Conservation (phyloP, 2,329 filamentous ascomycete species). For the Fusarium torulosum region DNA sequence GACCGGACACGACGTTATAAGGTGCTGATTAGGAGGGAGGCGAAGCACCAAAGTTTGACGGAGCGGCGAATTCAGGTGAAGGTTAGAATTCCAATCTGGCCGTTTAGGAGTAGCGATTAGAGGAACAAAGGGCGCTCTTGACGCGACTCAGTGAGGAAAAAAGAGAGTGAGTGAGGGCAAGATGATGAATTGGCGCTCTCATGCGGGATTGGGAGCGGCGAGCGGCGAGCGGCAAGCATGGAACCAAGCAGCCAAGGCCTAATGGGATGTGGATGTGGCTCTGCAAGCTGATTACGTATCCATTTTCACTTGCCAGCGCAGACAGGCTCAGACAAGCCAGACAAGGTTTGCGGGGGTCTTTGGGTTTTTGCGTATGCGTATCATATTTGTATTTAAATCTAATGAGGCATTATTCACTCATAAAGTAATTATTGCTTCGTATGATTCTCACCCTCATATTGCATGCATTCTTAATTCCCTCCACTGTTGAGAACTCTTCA, state of each 20-base stretch:
- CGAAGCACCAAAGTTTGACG: slow-evolving; percentile 13
- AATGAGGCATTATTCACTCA: background rate
- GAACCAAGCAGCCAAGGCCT: slow-evolving; percentile 27
- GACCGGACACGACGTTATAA: slow-evolving; percentile 33
- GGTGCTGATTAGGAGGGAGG: slow-evolving; percentile 20
- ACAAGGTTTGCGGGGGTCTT: slow-evolving; percentile 40
- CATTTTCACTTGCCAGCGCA: slow-evolving; percentile 39
- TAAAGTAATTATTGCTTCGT: background rate
- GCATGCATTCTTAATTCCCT: background rate
- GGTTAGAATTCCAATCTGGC: slow-evolving; percentile 1
- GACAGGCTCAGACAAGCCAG: slow-evolving; percentile 21
- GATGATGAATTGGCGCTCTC: slow-evolving; percentile 42
- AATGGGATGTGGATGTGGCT: slow-evolving; percentile 33
- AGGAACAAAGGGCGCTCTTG: slow-evolving; percentile 24
- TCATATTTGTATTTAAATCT: background rate
- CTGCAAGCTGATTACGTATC: slow-evolving; percentile 43
- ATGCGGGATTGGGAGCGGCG: slow-evolving; percentile 36
- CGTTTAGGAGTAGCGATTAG: slow-evolving; percentile 13
- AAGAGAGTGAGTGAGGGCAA: slow-evolving; percentile 32
- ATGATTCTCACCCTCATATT: background rate
- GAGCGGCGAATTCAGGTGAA: slow-evolving; percentile 17
- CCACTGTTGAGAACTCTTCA: background rate
- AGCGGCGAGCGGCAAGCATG: slow-evolving; percentile 37
- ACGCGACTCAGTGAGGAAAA: slow-evolving; percentile 30
- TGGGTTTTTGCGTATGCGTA: slow-evolving; percentile 9